These are phyloP conservation scores for Cryptococcus sp. DNA, from an alignment of 1,284 basidiomycete species.

Conservation along the genomic window DNA sequence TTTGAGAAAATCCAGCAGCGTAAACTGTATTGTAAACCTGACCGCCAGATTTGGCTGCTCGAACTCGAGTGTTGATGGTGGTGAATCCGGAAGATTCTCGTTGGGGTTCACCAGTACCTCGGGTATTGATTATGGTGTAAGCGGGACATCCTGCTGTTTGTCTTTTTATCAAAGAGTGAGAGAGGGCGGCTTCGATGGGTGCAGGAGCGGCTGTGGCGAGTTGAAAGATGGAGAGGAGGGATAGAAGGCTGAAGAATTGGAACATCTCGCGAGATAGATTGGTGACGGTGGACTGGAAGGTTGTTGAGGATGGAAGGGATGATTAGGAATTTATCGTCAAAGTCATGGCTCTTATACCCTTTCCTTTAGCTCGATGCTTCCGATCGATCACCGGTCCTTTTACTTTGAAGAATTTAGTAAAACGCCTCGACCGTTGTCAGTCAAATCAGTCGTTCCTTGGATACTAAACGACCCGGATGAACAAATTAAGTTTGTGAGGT, in stretches of 20 bases:
- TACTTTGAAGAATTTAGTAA: too few relatives aligned
- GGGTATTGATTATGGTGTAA: slow-evolving; percentile 36
- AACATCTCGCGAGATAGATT: too few relatives aligned
- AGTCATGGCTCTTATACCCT: too few relatives aligned
- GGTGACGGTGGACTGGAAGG: too few relatives aligned
- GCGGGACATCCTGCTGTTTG: slow-evolving; percentile 8
- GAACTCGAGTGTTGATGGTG: slow-evolving; percentile 14
- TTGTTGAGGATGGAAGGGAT: too few relatives aligned
- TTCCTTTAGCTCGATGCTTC: too few relatives aligned
- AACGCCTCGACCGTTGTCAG: too few relatives aligned
- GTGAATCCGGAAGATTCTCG: slow-evolving; percentile 20
- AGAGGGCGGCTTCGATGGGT: background rate
- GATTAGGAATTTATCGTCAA: too few relatives aligned
- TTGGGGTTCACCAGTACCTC: slow-evolving; percentile 37
- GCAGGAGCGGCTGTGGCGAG: background rate
- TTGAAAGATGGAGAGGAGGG: background rate
- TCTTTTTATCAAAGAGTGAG: background rate
- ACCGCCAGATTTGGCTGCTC: slow-evolving; percentile 8
- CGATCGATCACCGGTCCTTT: too few relatives aligned
- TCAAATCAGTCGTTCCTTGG: too few relatives aligned
- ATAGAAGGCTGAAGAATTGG: background rate
- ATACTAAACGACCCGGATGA: too few relatives aligned
- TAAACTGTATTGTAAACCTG: slow-evolving; percentile 35
- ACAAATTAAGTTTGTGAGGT: too few relatives aligned
- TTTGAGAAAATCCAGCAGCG: slow-evolving; percentile 26